Evolutionary conservation across 1,284 basidiomycete species (phyloP).

Genomic region (Termitomyces sp.): DNA sequence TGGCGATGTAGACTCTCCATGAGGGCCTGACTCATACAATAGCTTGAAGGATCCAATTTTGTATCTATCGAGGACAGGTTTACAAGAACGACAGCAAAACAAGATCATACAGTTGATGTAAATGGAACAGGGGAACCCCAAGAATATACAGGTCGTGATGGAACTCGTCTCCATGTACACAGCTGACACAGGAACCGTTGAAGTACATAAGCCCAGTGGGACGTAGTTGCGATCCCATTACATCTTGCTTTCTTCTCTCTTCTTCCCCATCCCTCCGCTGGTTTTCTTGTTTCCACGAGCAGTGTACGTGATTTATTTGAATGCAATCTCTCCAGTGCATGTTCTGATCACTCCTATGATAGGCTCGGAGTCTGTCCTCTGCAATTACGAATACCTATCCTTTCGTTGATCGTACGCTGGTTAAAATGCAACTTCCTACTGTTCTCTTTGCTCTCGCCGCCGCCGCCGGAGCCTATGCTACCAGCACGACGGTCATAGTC

Average conservation of each 20-base stretch:
- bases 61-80: neutral
- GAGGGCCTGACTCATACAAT: neutral
- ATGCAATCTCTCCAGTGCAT: neutral
- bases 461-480: conserved; percentile 24
- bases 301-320: conserved; percentile 25
- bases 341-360: neutral
- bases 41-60: neutral
- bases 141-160: neutral
- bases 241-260: conserved; percentile 3
- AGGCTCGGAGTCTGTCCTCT: conserved; percentile 25
- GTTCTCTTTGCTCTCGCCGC: conserved; percentile 15
- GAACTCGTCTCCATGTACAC: conserved; percentile 8
- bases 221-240: neutral
- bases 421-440: conserved; percentile 48
- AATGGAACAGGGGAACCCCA: neutral
- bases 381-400: neutral
- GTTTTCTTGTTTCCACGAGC: conserved; percentile 23
- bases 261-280: neutral
- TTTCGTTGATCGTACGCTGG: neutral
- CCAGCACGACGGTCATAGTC: conserved; percentile 21
- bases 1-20: neutral
- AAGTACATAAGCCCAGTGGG: conserved; percentile 2
- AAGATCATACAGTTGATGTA: neutral
- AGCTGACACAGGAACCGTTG: neutral
- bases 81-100: neutral